Conservation (phyloP, 441 rosid genomes). For the Euphorbia schlechtendalii region DNA sequence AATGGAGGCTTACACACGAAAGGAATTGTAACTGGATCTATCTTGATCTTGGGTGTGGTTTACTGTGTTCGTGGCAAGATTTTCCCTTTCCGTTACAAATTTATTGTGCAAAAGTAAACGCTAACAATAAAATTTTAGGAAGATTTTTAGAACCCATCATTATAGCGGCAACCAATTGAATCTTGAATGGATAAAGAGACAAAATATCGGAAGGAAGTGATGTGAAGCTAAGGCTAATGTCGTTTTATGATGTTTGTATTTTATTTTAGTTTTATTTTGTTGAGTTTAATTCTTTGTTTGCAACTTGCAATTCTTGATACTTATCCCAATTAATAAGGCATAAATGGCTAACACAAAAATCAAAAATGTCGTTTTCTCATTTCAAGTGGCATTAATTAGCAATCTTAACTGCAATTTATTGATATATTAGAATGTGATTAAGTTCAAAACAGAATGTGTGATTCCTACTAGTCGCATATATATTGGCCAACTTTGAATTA, state of each 20-base stretch:
- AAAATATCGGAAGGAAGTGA: not conserved
- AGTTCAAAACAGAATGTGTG: no score
- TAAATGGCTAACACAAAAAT: not conserved
- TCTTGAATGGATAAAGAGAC: not conserved
- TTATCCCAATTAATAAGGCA: not conserved
- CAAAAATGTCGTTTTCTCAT: not conserved
- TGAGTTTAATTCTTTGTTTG: not conserved
- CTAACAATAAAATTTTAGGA: not conserved
- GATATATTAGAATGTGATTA: no score
- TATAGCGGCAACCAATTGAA: not conserved
- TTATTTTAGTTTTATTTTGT: not conserved
- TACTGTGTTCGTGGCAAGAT: not conserved
- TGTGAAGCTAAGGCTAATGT: not conserved
- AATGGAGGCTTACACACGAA: not conserved
- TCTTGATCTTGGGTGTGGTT: not conserved
- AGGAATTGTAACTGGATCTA: not conserved
- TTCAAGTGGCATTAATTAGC: not conserved
- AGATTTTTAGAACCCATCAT: not conserved
- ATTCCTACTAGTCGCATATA: no score
- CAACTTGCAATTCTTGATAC: not conserved
- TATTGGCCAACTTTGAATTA: no score
- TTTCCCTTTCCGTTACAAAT: not conserved
- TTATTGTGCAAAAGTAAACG: constrained; percentile 12
- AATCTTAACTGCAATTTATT: no score
- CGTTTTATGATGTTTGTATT: not conserved